Conservation (phyloP, 2,329 filamentous ascomycete genomes). For the Rutstroemia sp. region DNA sequence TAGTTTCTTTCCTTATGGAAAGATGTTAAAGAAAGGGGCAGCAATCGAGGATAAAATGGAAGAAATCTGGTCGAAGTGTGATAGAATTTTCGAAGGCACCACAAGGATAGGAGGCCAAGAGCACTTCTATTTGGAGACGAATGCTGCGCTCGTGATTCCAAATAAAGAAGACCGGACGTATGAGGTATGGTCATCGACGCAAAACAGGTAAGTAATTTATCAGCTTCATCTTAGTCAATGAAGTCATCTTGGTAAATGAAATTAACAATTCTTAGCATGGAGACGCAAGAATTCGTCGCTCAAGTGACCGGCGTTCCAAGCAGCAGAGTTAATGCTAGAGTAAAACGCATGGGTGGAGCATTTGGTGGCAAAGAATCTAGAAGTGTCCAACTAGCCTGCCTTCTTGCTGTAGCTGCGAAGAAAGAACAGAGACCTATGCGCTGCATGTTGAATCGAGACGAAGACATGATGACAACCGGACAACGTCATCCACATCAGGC, state of each 20-base stretch:
- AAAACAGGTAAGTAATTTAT: constrained; percentile 55
- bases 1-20: constrained; percentile 76
- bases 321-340: constrained; percentile 81
- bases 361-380: constrained; percentile 93
- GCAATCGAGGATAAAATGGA: constrained; percentile 50
- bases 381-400: constrained; percentile 73
- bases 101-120: constrained; percentile 90
- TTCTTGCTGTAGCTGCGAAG: constrained; percentile 76
- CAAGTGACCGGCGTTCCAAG: constrained; percentile 75
- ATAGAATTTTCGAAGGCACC: constrained; percentile 56
- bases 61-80: constrained; percentile 20
- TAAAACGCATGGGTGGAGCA: constrained; percentile 89
- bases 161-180: constrained; percentile 89
- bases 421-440: constrained; percentile 75
- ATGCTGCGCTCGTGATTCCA: constrained; percentile 75
- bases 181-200: constrained; percentile 85
- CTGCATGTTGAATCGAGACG: constrained; percentile 92
- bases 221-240: not conserved
- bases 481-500: constrained; percentile 88
- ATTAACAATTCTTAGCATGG: constrained; percentile 39
- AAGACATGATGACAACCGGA: constrained; percentile 85
- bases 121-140: constrained; percentile 92
- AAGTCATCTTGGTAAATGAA: too few relatives aligned
- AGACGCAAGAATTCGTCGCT: constrained; percentile 82
- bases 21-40: constrained; percentile 77